phyloP scores from a whole-genome alignment of 805 yeast species.

The Wickerhamomyces silvicola region DNA sequence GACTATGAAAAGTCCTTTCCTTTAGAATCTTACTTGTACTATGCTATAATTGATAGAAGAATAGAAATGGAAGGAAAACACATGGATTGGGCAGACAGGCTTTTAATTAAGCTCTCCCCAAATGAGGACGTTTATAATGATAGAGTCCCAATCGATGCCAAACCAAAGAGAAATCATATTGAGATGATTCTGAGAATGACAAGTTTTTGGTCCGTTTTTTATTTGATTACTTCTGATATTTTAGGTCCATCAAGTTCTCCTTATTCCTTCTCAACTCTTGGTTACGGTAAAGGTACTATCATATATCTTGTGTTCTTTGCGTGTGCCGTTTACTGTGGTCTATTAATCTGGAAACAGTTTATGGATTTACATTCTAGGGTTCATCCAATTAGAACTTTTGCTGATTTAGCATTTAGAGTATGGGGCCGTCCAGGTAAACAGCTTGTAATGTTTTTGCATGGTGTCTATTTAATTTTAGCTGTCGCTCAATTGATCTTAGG shows the following conservation, averaged over 20 bases:
- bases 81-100: constrained; percentile 1
- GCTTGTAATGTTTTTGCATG: constrained; percentile 32
- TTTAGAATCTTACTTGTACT: constrained; percentile 7
- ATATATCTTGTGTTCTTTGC: constrained; percentile 35
- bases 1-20: constrained; percentile 3
- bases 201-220: constrained; percentile 30
- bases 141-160: constrained; percentile 6
- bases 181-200: constrained; percentile 7
- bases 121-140: constrained; percentile 1
- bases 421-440: constrained; percentile 29
- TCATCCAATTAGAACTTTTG: constrained; percentile 36
- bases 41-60: constrained; percentile 7
- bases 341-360: constrained; percentile 29
- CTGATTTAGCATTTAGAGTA: constrained; percentile 35
- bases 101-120: neutral
- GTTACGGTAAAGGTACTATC: constrained; percentile 39
- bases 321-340: constrained; percentile 37
- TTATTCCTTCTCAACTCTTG: constrained; percentile 36
- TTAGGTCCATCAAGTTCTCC: constrained; percentile 43
- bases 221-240: constrained; percentile 41
- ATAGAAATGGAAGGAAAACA: neutral
- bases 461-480: constrained; percentile 36
- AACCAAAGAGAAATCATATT: constrained; percentile 2
- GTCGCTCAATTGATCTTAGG: constrained; percentile 36
- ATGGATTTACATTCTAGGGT: constrained; percentile 34